phyloP scores from a whole-genome alignment of 1,139 yeast genomes.

The Martiniozyma asiatica region DNA sequence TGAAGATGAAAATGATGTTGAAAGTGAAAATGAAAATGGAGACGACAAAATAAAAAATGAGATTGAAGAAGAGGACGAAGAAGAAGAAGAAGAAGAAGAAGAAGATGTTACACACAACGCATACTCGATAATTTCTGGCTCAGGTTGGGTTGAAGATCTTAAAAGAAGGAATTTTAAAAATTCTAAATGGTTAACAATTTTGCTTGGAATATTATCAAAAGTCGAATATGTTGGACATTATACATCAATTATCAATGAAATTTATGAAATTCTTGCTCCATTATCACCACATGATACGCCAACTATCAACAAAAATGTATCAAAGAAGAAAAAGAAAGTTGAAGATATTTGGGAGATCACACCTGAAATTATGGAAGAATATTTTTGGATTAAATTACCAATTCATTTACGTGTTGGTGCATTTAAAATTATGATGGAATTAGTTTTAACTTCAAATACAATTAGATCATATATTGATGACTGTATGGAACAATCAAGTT shows the following conservation, averaged over 20 bases:
- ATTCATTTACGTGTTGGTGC: slow-evolving; percentile 26
- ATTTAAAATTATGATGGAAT: slow-evolving; percentile 43
- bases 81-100: slow-evolving; percentile 15
- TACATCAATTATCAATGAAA: slow-evolving; percentile 32
- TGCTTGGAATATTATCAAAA: slow-evolving; percentile 58
- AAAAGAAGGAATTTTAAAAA: slow-evolving; percentile 66
- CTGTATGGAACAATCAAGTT: slow-evolving; percentile 53
- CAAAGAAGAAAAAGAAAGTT: not conserved
- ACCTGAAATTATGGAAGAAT: not conserved
- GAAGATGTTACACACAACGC: slow-evolving; percentile 35
- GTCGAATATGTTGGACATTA: slow-evolving; percentile 50
- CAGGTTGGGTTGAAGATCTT: slow-evolving; percentile 68
- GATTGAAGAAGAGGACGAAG: slow-evolving; percentile 15
- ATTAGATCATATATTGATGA: slow-evolving; percentile 59
- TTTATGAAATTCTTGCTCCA: slow-evolving; percentile 48
- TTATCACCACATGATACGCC: slow-evolving; percentile 29
- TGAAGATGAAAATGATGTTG: slow-evolving; percentile 7
- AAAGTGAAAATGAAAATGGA: slow-evolving; percentile 9
- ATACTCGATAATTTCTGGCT: slow-evolving; percentile 45
- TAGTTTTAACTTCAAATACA: slow-evolving; percentile 44
- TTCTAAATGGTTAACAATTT: slow-evolving; percentile 74
- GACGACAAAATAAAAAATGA: slow-evolving; percentile 12
- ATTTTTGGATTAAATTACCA: slow-evolving; percentile 3
- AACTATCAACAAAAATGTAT: slow-evolving; percentile 19
- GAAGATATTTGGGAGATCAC: too few relatives aligned